A percentile compares a stretch with the other conserved stretches of the same genome.
phyloP scores from a whole-genome alignment of 2,329 filamentous ascomycete genomes.

The Fusarium protoensiforme region DNA sequence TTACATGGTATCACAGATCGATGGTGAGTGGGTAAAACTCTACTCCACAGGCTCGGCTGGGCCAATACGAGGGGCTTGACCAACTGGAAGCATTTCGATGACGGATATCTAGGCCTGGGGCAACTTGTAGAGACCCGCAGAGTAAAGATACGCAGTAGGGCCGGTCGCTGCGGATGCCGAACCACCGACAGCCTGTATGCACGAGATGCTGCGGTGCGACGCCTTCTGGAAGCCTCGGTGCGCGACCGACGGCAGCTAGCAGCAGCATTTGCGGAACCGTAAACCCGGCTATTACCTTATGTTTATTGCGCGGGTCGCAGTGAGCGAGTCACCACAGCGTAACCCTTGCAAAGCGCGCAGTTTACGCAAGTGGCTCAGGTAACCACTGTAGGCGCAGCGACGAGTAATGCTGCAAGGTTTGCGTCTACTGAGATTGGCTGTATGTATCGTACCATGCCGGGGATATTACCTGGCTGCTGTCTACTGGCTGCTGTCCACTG shows the following conservation, averaged over 20 bases:
- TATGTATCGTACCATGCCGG: too few species aligned
- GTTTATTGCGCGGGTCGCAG: slow-evolving; percentile 5
- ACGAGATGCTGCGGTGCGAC: background rate
- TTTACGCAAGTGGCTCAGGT: background rate
- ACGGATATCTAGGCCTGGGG: slow-evolving; percentile 31
- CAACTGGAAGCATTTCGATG: slow-evolving; percentile 33
- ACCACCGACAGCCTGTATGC: background rate
- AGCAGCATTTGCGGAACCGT: background rate
- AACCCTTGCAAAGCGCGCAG: background rate
- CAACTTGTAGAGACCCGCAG: too few species aligned
- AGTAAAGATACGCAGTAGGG: background rate
- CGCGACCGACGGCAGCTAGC: background rate
- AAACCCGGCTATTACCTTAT: slow-evolving; percentile 1
- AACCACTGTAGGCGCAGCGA: background rate
- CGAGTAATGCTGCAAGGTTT: background rate
- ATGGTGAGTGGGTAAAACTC: background rate
- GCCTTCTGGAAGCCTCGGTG: background rate
- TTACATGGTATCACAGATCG: slow-evolving; percentile 23
- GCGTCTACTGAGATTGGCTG: too few species aligned
- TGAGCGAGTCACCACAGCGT: background rate
- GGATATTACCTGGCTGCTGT: too few species aligned
- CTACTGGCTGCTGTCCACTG: too few species aligned
- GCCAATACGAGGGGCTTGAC: slow-evolving; percentile 12
- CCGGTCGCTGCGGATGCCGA: background rate
- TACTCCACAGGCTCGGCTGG: slow-evolving; percentile 9